Evolutionary conservation across 2,329 filamentous ascomycete species (phyloP).

Genomic region (Xylariales sp.): DNA sequence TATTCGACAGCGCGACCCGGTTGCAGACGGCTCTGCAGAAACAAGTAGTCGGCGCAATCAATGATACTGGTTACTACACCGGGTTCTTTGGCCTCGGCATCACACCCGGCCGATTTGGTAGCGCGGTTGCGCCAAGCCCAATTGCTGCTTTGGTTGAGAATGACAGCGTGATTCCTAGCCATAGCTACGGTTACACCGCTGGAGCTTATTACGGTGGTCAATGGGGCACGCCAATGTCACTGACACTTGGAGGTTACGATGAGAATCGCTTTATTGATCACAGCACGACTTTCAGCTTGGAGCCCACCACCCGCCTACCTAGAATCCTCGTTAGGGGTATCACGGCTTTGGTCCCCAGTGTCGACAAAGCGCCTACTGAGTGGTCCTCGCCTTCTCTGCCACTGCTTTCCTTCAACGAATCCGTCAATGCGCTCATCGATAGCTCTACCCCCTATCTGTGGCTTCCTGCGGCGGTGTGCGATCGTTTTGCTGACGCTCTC

Average conservation of each 20-base stretch:
- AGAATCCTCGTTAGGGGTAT: conserved; percentile 58
- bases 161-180: conserved; percentile 59
- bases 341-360: conserved; percentile 32
- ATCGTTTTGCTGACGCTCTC: conserved; percentile 59
- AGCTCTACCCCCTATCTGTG: conserved; percentile 61
- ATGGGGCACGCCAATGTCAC: conserved; percentile 44
- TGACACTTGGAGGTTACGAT: conserved; percentile 70
- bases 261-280: conserved; percentile 57
- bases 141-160: conserved; percentile 54
- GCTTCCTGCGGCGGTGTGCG: conserved; percentile 56
- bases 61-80: conserved; percentile 50
- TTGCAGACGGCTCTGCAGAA: conserved; percentile 37
- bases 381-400: conserved; percentile 35
- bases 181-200: conserved; percentile 72
- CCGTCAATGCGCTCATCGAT: conserved; percentile 54
- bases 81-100: conserved; percentile 55
- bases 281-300: conserved; percentile 53
- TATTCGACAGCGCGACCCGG: conserved; percentile 33
- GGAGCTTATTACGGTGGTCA: conserved; percentile 62
- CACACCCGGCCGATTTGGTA: conserved; percentile 46
- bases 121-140: conserved; percentile 44
- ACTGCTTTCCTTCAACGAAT: conserved; percentile 41
- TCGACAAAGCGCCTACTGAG: conserved; percentile 25
- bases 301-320: conserved; percentile 50
- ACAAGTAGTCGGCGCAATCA: conserved; percentile 47